Evolutionary conservation across 2,329 filamentous ascomycete genomes (phyloP).

Genomic region (Volutella citrinella): DNA sequence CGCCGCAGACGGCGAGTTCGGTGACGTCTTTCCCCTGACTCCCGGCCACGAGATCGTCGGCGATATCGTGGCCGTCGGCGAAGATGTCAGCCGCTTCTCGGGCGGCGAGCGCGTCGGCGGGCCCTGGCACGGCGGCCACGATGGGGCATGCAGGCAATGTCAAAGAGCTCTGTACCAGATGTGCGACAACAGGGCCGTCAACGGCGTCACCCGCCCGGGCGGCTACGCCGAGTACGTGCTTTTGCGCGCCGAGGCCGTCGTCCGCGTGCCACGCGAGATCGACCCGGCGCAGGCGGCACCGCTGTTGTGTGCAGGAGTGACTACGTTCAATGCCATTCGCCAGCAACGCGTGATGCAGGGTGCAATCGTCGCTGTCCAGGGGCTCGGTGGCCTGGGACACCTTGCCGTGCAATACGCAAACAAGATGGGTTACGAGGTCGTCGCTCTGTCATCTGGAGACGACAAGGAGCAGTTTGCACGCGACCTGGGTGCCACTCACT

Average conservation of each 20-base stretch:
- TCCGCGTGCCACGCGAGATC: constrained; percentile 51
- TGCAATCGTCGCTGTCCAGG: constrained; percentile 58
- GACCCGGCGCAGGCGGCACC: constrained; percentile 54
- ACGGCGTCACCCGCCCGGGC: constrained; percentile 64
- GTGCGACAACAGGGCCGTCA: constrained; percentile 60
- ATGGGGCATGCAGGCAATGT: constrained; percentile 60
- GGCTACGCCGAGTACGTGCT: constrained; percentile 66
- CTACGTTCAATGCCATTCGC: constrained; percentile 58
- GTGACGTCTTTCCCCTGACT: constrained; percentile 56
- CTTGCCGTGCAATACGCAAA: constrained; percentile 72
- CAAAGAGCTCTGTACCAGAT: constrained; percentile 63
- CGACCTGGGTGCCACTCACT: constrained; percentile 41
- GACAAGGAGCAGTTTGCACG: constrained; percentile 66
- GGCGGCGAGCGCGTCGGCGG: constrained; percentile 64
- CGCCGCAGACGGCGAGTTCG: constrained; percentile 47
- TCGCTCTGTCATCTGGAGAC: constrained; percentile 63
- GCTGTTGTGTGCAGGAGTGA: constrained; percentile 64
- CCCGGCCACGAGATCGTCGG: constrained; percentile 74
- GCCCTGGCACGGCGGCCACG: constrained; percentile 50
- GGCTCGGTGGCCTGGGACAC: constrained; percentile 74
- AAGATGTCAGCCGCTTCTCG: constrained; percentile 54
- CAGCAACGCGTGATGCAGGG: constrained; percentile 52
- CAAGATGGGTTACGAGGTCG: constrained; percentile 73
- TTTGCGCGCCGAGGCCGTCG: constrained; percentile 58
- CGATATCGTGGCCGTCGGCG: constrained; percentile 59